Percentiles rank a stretch among this genome's conserved stretches.
phyloP scores from a whole-genome alignment of 306 rosid genomes.

The Betula pendula region DNA sequence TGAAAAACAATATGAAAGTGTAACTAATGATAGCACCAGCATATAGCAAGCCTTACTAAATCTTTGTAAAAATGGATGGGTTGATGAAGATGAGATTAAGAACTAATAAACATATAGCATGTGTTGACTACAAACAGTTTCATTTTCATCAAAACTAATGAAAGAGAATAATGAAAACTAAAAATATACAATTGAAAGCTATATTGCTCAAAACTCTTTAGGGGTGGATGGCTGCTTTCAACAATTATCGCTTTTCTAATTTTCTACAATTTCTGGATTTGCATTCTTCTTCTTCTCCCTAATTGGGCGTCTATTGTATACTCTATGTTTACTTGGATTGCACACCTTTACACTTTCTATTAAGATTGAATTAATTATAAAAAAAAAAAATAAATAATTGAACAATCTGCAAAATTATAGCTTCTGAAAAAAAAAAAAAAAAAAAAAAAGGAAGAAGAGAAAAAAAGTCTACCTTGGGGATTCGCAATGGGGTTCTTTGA shows the following conservation, averaged over 20 bases:
- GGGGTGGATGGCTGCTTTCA: too few species aligned
- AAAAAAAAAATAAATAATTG: background rate
- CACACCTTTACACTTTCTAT: too few species aligned
- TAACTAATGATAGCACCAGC: constrained; percentile 1
- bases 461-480: constrained; percentile 45
- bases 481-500: constrained; percentile 55
- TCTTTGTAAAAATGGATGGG: background rate
- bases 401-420: constrained; percentile 5
- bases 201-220: too few species aligned
- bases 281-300: too few species aligned
- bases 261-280: too few species aligned
- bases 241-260: too few species aligned
- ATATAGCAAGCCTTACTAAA: background rate
- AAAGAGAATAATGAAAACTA: background rate
- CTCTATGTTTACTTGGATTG: too few species aligned
- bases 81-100: background rate
- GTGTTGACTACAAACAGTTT: background rate
- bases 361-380: too few species aligned
- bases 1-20: background rate
- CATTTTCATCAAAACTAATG: background rate
- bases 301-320: too few species aligned
- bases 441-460: background rate
- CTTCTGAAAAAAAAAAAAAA: background rate
- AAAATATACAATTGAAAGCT: background rate
- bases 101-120: background rate